Evolutionary conservation across 345 rosid genomes (phyloP).

Genomic region (Pugionium cornutum): DNA sequence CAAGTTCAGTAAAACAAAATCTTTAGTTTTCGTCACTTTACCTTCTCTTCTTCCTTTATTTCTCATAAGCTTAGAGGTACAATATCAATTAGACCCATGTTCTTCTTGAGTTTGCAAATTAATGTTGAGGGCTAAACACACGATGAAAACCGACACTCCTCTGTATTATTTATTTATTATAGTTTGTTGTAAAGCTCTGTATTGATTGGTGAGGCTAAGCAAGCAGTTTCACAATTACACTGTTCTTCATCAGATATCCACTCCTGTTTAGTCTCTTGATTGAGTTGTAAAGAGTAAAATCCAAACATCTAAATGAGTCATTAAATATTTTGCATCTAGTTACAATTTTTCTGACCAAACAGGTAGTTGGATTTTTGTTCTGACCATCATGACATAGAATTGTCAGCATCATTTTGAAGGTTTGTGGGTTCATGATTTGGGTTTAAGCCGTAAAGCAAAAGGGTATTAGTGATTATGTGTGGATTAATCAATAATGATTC

Average conservation of each 20-base stretch:
- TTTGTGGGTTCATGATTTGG: slow-evolving; percentile 11
- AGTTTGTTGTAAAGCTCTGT: slow-evolving; percentile 3
- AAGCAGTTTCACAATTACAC: neutral
- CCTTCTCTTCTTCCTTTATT: too few species aligned
- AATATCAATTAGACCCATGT: slow-evolving; percentile 27
- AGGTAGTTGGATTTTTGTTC: neutral
- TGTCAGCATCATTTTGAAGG: too few species aligned
- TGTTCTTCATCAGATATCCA: neutral
- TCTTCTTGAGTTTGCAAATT: slow-evolving; percentile 20
- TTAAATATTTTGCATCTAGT: neutral
- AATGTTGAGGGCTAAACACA: slow-evolving; percentile 3
- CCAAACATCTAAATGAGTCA: too few species aligned
- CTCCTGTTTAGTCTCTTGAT: neutral
- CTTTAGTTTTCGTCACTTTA: too few species aligned
- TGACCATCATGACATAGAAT: neutral
- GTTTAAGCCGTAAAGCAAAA: slow-evolving; percentile 16
- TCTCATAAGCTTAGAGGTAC: slow-evolving; percentile 56
- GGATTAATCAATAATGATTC: slow-evolving; percentile 23
- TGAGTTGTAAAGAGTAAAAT: neutral
- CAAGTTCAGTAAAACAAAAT: too few species aligned
- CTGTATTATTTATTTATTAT: neutral
- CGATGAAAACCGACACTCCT: slow-evolving; percentile 14
- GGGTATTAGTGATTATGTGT: slow-evolving; percentile 12
- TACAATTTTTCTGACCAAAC: too few species aligned
- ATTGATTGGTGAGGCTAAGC: slow-evolving; percentile 12